A percentile compares a stretch with the other conserved stretches of the same genome.
Conservation (phyloP, 2,329 filamentous ascomycete species). For the Fonsecaea multimorphosa region DNA sequence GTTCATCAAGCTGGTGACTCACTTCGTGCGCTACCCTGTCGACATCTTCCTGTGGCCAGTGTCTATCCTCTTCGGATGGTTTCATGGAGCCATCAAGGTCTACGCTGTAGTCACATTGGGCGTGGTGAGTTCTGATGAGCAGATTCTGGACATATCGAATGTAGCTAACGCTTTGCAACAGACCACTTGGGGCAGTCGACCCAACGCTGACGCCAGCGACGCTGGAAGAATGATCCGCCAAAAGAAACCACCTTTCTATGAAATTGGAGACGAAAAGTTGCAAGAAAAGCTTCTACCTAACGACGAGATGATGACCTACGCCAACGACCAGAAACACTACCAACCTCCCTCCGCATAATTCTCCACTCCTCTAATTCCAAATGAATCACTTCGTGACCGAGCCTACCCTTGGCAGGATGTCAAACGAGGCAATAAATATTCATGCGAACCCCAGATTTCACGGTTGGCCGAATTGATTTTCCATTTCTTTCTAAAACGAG, state of each 20-base stretch:
- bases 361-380: slow-evolving; percentile 4
- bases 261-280: slow-evolving; percentile 29
- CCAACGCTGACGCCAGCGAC: slow-evolving; percentile 86
- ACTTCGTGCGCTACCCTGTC: slow-evolving; percentile 82
- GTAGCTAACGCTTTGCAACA: slow-evolving; percentile 50
- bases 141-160: neutral
- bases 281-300: slow-evolving; percentile 32
- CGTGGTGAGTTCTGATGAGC: slow-evolving; percentile 66
- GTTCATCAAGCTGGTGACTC: slow-evolving; percentile 84
- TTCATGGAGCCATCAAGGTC: slow-evolving; percentile 90
- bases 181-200: slow-evolving; percentile 95
- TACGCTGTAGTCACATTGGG: slow-evolving; percentile 83
- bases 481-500: slow-evolving; percentile 19
- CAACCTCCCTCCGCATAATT: slow-evolving; percentile 32
- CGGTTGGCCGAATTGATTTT: slow-evolving; percentile 16
- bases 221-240: slow-evolving; percentile 65
- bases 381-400: neutral
- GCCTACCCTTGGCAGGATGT: neutral
- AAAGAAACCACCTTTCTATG: slow-evolving; percentile 26
- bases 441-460: slow-evolving; percentile 19
- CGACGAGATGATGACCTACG: slow-evolving; percentile 32
- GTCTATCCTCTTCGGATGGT: slow-evolving; percentile 90
- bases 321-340: slow-evolving; percentile 32
- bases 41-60: slow-evolving; percentile 81
- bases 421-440: slow-evolving; percentile 5